Conservation (phyloP, 805 yeast genomes). For the Cyberlindnera bimundalis region DNA sequence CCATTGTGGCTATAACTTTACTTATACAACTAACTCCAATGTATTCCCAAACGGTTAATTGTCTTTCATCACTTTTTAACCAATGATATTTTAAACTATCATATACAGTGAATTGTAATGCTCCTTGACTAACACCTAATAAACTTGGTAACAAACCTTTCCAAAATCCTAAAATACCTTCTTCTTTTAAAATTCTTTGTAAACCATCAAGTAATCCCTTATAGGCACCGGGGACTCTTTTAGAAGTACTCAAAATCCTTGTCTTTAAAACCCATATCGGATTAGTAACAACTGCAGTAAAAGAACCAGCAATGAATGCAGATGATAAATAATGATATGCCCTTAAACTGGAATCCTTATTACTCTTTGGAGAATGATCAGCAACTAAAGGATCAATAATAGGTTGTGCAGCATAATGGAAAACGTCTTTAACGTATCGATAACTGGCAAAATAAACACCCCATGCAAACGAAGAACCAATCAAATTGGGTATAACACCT, state of each 20-base stretch:
- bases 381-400: constrained; percentile 4
- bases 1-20: constrained; percentile 62
- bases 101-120: constrained; percentile 81
- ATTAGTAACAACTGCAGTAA: constrained; percentile 76
- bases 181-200: constrained; percentile 41
- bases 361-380: constrained; percentile 9
- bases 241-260: constrained; percentile 47
- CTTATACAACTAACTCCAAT: constrained; percentile 64
- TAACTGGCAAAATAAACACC: constrained; percentile 80
- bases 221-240: constrained; percentile 48
- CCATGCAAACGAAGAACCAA: constrained; percentile 90
- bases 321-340: constrained; percentile 47
- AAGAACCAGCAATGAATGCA: constrained; percentile 68
- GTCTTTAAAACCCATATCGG: constrained; percentile 97
- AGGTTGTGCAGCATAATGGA: constrained; percentile 18
- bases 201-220: constrained; percentile 56
- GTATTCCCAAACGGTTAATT: constrained; percentile 52
- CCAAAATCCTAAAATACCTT: constrained; percentile 65
- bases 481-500: constrained; percentile 48
- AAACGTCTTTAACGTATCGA: constrained; percentile 50
- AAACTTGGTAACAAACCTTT: constrained; percentile 72
- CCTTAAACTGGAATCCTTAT: constrained; percentile 33
- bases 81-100: constrained; percentile 61
- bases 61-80: constrained; percentile 22
- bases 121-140: constrained; percentile 84